Evolutionary conservation across 768 basidiomycete species (phyloP).

Genomic region (Tulasnella sp.): DNA sequence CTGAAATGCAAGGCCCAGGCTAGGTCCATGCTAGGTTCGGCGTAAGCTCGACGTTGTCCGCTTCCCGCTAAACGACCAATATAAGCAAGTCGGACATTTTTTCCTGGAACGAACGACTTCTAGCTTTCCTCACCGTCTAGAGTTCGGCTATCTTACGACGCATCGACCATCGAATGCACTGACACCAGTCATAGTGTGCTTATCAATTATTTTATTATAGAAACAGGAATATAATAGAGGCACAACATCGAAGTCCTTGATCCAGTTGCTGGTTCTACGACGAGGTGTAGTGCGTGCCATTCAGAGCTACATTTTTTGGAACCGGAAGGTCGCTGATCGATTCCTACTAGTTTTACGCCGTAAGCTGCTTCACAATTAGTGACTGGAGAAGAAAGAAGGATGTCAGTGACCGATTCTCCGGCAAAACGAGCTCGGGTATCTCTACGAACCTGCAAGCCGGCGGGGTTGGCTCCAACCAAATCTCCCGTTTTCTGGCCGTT

Average conservation of each 20-base stretch:
- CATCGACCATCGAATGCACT: too few relatives aligned
- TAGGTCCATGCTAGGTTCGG: too few relatives aligned
- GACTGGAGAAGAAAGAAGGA: not conserved
- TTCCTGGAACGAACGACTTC: too few relatives aligned
- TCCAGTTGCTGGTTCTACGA: not conserved
- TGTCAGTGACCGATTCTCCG: not conserved
- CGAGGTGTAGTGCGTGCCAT: not conserved
- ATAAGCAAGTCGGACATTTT: too few relatives aligned
- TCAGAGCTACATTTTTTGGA: not conserved
- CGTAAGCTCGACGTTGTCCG: too few relatives aligned
- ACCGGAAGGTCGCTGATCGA: not conserved
- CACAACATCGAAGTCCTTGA: not conserved
- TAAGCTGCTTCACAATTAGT: not conserved
- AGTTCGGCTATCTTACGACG: too few relatives aligned
- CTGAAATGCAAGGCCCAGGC: too few relatives aligned
- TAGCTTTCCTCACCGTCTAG: too few relatives aligned
- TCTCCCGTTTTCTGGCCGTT: conserved; percentile 46
- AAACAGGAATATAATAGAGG: not conserved
- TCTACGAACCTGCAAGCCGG: not conserved
- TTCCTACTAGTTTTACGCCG: not conserved
- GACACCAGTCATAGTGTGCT: too few relatives aligned
- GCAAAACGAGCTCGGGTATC: not conserved
- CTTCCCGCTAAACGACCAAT: too few relatives aligned
- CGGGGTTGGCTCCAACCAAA: conserved; percentile 53
- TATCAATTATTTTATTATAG: not conserved